Base-by-base conservation (phyloP, 106 monocot species). In the Dendrobium huoshanense region DNA sequence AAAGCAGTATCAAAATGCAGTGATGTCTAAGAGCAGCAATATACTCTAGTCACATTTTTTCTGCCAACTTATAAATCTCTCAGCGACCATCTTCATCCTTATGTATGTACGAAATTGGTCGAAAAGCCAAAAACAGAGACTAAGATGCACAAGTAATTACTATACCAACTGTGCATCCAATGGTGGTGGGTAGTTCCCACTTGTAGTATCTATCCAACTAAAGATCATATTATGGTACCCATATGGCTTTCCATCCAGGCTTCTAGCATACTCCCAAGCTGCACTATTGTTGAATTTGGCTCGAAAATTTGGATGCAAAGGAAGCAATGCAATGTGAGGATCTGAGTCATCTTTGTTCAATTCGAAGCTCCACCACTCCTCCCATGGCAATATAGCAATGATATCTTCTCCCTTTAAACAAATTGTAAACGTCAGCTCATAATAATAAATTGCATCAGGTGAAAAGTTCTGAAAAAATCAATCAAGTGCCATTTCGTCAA, bases 151-250 rank as follows among this genome's bases (percentile, higher is more conserved):
- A 72, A 72, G 6, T 15, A 72, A 77, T 49, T 22, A 42, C 24
- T 83, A 72, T 86, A 92, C 89, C 86, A 90, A 68, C 82, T 92
- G 84, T 64, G 88, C 78, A 88, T 92, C 90, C 54, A 89, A 72
- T 3, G 92, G 90, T 29, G 84, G 83, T 7, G 88, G 92, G 44
- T 88, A 93, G 58, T 93, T 93, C 67, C 79, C 85, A 25, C 72
- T 86, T 54, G 81, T 55, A 45, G 90, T 93, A 82, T 93, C 92
- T 55, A 93, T 93, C 92, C 92, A 93, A 47, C 92, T 93, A 67
- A 90, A 90, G 33, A 93, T 90, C 92, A 93, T 87, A 74, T 93
- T 93, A 76, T 93, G 92, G 74, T 93, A 93, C 4, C 90, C 92
- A 68, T 90, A 93, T 54, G 88, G 88, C 31, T 82, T 84, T 41